phyloP scores from a whole-genome alignment of 1,284 basidiomycete genomes.

The Sporisorium scitamineum region DNA sequence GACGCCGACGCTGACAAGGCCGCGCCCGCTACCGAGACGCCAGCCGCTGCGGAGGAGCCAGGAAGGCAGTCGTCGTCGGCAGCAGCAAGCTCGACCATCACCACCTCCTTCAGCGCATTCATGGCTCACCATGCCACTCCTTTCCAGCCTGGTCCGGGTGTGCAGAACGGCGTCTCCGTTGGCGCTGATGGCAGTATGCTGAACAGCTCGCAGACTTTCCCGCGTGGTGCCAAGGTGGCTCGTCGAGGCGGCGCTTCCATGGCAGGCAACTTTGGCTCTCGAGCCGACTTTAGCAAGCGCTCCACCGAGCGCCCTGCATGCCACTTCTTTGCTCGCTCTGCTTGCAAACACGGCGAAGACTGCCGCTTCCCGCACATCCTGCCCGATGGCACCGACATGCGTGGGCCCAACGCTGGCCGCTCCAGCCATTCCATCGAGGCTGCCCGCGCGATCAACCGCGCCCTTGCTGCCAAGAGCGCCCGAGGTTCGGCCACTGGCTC shows the following conservation, averaged over 20 bases:
- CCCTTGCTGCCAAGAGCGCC: constrained; percentile 42
- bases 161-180: constrained; percentile 26
- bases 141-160: constrained; percentile 56
- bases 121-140: constrained; percentile 62
- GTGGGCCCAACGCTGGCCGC: constrained; percentile 50
- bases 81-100: constrained; percentile 27
- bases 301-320: constrained; percentile 63
- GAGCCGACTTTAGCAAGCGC: constrained; percentile 48
- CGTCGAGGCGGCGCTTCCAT: constrained; percentile 41
- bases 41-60: constrained; percentile 9
- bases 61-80: constrained; percentile 15
- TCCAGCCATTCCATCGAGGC: constrained; percentile 49
- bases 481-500: constrained; percentile 19
- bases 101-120: constrained; percentile 63
- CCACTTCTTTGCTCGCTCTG: constrained; percentile 64
- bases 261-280: constrained; percentile 40
- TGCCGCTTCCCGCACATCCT: constrained; percentile 68
- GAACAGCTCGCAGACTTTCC: constrained; percentile 22
- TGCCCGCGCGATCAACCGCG: constrained; percentile 46
- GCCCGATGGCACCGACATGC: constrained; percentile 65
- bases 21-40: constrained; percentile 6
- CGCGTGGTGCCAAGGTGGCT: constrained; percentile 36
- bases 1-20: constrained; percentile 13
- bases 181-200: constrained; percentile 28
- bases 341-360: constrained; percentile 65